Percentiles rank a stretch among this genome's conserved stretches.
These are phyloP conservation scores for Saussurea involucrata DNA, from an alignment of 129 eudicot species.

Conservation along the genomic window DNA sequence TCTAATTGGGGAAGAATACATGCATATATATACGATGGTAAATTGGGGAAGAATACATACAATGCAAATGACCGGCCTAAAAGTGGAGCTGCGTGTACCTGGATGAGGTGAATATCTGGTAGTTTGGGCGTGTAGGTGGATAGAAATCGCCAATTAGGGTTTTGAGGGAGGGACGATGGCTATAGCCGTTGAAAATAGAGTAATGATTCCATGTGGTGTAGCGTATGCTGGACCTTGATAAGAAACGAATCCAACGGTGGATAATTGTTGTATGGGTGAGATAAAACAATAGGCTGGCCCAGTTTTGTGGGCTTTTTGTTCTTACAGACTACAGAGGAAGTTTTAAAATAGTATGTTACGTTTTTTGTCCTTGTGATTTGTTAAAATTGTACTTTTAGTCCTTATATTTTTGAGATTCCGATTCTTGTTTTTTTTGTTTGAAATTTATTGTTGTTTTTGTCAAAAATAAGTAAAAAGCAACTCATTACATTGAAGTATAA, in stretches of 20 bases:
- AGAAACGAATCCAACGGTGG: conserved; percentile 4
- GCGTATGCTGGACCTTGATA: neutral
- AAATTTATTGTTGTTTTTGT: no score
- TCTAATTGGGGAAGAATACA: neutral
- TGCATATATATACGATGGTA: neutral
- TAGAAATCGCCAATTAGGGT: conserved; percentile 13
- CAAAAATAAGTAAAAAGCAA: no score
- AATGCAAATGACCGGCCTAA: neutral
- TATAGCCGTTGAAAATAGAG: conserved; percentile 10
- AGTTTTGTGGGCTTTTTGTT: neutral
- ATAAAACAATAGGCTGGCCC: neutral
- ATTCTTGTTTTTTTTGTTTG: no score
- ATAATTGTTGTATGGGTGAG: neutral
- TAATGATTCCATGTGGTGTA: neutral
- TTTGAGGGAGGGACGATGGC: conserved; percentile 1
- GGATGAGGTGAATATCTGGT: conserved; percentile 5
- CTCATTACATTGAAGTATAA: no score
- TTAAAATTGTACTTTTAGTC: no score
- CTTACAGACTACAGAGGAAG: neutral
- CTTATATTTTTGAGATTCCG: no score
- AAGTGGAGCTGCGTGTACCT: conserved; percentile 6
- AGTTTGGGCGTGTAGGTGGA: neutral
- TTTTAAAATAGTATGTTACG: no score
- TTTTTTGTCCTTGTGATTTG: no score
- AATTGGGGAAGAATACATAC: neutral